Evolutionary conservation across 2,329 filamentous ascomycete species (phyloP).

Genomic region (Elsinoe fawcettii): DNA sequence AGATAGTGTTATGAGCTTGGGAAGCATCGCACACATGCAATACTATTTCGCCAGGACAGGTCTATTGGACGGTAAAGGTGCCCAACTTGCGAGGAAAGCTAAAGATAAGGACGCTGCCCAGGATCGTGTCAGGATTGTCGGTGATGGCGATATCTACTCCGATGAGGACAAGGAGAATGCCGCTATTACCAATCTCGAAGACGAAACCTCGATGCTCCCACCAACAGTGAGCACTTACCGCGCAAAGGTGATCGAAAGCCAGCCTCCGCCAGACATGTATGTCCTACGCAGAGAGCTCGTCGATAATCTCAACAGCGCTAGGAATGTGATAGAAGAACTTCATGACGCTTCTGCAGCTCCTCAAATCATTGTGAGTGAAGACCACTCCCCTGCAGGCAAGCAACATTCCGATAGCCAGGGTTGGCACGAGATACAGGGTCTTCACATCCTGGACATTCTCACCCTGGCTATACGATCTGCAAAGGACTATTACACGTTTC

Average conservation of each 20-base stretch:
- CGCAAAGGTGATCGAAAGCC: slow-evolving; percentile 69
- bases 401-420: slow-evolving; percentile 43
- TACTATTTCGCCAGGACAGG: slow-evolving; percentile 97
- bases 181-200: slow-evolving; percentile 37
- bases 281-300: slow-evolving; percentile 66
- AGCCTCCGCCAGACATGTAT: slow-evolving; percentile 73
- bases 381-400: slow-evolving; percentile 22
- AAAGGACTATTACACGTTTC: slow-evolving; percentile 91
- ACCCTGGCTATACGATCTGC: slow-evolving; percentile 93
- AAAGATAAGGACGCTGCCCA: slow-evolving; percentile 31
- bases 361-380: slow-evolving; percentile 19
- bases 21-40: slow-evolving; percentile 93
- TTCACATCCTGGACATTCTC: slow-evolving; percentile 85
- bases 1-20: slow-evolving; percentile 91
- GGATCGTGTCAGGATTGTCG: slow-evolving; percentile 7
- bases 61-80: slow-evolving; percentile 86
- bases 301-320: slow-evolving; percentile 60
- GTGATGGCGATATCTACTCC: background rate
- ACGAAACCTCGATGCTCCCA: slow-evolving; percentile 75
- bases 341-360: slow-evolving; percentile 21
- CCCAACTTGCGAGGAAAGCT: slow-evolving; percentile 68
- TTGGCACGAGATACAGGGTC: slow-evolving; percentile 81
- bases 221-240: slow-evolving; percentile 96
- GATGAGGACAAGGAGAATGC: slow-evolving; percentile 26
- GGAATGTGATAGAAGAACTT: slow-evolving; percentile 58